Evolutionary conservation across 495 filamentous ascomycete species (phyloP).

Genomic region (Aspergillus wentii): DNA sequence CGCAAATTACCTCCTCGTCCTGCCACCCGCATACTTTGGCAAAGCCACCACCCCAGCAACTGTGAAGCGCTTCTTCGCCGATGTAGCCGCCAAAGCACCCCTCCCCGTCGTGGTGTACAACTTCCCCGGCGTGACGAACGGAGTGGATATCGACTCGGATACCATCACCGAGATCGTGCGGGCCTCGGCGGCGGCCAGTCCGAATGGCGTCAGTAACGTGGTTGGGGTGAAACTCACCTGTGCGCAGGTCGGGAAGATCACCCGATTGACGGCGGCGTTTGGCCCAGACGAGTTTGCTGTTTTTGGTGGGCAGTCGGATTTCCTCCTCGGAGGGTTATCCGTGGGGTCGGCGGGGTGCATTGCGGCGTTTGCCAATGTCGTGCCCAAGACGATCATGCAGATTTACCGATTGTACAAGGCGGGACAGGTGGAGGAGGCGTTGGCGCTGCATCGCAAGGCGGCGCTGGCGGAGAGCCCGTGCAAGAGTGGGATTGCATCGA

Average conservation of each 20-base stretch:
- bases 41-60: slow-evolving; percentile 53
- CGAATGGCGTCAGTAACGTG: slow-evolving; percentile 45
- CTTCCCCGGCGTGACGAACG: slow-evolving; percentile 68
- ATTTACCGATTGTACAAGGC: slow-evolving; percentile 50
- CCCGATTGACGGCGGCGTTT: slow-evolving; percentile 51
- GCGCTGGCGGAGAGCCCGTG: slow-evolving; percentile 51
- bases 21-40: slow-evolving; percentile 63
- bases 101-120: slow-evolving; percentile 66
- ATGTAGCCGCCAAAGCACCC: slow-evolving; percentile 45
- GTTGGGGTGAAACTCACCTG: slow-evolving; percentile 69
- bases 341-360: slow-evolving; percentile 61
- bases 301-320: slow-evolving; percentile 67
- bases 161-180: slow-evolving; percentile 48
- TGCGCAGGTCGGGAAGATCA: slow-evolving; percentile 63
- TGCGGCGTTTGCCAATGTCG: slow-evolving; percentile 62
- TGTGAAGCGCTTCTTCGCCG: slow-evolving; percentile 55
- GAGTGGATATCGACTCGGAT: slow-evolving; percentile 63
- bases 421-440: slow-evolving; percentile 47
- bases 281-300: slow-evolving; percentile 51
- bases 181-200: slow-evolving; percentile 35
- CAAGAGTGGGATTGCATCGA: slow-evolving; percentile 57
- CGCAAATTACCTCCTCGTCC: slow-evolving; percentile 55
- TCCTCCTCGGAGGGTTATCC: slow-evolving; percentile 53
- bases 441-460: slow-evolving; percentile 49
- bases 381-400: slow-evolving; percentile 48